Evolutionary conservation across 208 protist genomes (phyloP).

Genomic region (Tritrichomonas foetus): DNA sequence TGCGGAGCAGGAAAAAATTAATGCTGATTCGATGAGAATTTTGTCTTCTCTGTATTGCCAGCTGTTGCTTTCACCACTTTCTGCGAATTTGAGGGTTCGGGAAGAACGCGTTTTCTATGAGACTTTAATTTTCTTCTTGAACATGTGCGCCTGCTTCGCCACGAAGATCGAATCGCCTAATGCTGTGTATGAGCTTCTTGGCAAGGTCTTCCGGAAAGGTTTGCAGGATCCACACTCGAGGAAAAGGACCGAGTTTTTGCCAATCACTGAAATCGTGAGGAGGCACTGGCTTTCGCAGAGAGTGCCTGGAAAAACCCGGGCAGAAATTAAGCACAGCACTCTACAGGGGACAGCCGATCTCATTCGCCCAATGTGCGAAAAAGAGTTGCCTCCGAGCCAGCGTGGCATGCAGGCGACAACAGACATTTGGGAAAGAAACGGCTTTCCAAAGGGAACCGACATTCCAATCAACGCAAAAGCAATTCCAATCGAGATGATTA

Average conservation of each 20-base stretch:
- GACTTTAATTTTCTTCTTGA: conserved; percentile 19
- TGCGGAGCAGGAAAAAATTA: background rate
- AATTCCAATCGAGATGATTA: background rate
- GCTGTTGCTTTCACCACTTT: background rate
- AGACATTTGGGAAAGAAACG: background rate
- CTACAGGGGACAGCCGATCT: background rate
- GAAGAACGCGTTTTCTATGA: conserved; percentile 31
- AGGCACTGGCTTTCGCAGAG: background rate
- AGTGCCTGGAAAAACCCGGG: conserved; percentile 3
- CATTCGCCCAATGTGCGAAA: background rate
- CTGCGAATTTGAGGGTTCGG: background rate
- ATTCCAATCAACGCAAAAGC: background rate
- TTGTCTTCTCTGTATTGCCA: background rate
- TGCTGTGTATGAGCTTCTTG: background rate
- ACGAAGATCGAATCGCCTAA: background rate
- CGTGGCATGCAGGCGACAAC: no score
- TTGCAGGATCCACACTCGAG: background rate
- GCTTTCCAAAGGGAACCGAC: background rate
- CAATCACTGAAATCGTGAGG: conserved; percentile 11
- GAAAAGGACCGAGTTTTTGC: background rate
- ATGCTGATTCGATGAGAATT: background rate
- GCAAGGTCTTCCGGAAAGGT: background rate
- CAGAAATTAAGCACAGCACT: background rate
- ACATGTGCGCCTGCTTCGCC: background rate
- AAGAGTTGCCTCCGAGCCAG: background rate